phyloP scores from a whole-genome alignment of 768 basidiomycete species.

The Leccinum arenicola region DNA sequence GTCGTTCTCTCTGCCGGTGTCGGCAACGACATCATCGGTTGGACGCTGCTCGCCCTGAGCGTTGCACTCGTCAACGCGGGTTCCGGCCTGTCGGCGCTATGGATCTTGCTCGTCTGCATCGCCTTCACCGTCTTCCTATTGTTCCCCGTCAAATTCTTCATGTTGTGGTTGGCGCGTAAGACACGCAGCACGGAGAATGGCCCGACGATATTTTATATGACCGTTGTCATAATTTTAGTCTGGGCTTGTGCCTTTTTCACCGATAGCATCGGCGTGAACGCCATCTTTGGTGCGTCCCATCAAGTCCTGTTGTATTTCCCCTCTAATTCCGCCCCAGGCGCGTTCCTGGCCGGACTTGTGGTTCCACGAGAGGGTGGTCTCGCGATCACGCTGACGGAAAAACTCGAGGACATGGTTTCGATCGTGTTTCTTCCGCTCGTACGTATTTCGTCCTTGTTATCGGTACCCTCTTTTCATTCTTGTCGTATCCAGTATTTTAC shows the following conservation, averaged over 20 bases:
- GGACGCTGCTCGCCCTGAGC: conserved; percentile 85
- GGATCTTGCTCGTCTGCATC: conserved; percentile 75
- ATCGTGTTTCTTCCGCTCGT: conserved; percentile 89
- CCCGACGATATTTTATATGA: conserved; percentile 90
- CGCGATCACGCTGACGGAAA: conserved; percentile 84
- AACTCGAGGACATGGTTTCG: conserved; percentile 93
- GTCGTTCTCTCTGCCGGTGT: conserved; percentile 93
- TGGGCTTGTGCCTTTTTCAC: conserved; percentile 93
- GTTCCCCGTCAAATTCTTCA: conserved; percentile 56
- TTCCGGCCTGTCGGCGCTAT: conserved; percentile 79
- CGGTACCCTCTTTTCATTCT: background rate
- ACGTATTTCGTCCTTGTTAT: conserved; percentile 2
- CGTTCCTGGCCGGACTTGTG: conserved; percentile 77
- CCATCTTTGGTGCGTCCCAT: conserved; percentile 69
- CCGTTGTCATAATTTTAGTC: conserved; percentile 70
- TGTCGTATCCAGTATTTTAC: conserved; percentile 75
- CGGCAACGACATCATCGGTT: conserved; percentile 83
- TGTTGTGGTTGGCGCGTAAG: conserved; percentile 70
- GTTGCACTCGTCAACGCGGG: conserved; percentile 91
- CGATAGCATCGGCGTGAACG: conserved; percentile 87
- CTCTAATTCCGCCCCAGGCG: conserved; percentile 41
- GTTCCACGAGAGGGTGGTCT: conserved; percentile 89
- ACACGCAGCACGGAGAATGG: conserved; percentile 82
- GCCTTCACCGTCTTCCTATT: conserved; percentile 80
- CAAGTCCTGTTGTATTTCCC: background rate